These are phyloP conservation scores for Miamiensis avidus DNA, from an alignment of 169 alveolate species.

Conservation along the genomic window DNA sequence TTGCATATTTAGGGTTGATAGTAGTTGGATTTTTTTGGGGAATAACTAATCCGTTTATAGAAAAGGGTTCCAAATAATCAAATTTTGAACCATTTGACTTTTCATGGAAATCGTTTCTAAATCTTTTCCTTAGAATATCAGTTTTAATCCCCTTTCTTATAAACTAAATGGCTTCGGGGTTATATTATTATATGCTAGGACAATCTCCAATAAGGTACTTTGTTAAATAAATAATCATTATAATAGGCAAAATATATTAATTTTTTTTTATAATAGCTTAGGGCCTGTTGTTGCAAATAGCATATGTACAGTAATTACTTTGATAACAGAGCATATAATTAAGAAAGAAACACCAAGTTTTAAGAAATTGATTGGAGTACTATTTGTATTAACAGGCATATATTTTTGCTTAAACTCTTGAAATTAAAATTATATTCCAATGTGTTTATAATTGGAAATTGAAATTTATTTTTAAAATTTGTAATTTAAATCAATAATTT, in stretches of 20 bases:
- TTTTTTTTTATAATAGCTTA: background rate
- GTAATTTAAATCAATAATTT: no score
- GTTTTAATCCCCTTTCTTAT: slow-evolving; percentile 13
- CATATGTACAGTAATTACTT: background rate
- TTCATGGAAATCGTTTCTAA: slow-evolving; percentile 17
- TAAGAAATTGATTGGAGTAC: no score
- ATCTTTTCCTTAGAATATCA: background rate
- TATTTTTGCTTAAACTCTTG: no score
- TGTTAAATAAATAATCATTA: no score
- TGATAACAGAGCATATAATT: background rate
- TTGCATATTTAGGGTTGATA: slow-evolving; percentile 7
- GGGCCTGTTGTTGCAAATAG: background rate
- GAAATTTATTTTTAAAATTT: no score
- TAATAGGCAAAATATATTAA: no score
- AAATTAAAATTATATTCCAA: no score
- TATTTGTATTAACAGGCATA: no score
- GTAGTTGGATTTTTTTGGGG: slow-evolving; percentile 27
- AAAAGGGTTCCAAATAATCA: slow-evolving; percentile 19
- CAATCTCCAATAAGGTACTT: slow-evolving; percentile 3
- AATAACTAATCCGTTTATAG: slow-evolving; percentile 24
- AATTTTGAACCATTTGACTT: slow-evolving; percentile 13
- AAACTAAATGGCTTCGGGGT: slow-evolving; percentile 1
- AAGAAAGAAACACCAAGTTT: background rate
- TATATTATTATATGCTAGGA: slow-evolving; percentile 10
- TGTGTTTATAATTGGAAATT: no score